Evolutionary conservation across 139 green algal genomes (phyloP), one percentile per base, ranked within the genome.

Genomic region (Chlamydomonas incerta): DNA sequence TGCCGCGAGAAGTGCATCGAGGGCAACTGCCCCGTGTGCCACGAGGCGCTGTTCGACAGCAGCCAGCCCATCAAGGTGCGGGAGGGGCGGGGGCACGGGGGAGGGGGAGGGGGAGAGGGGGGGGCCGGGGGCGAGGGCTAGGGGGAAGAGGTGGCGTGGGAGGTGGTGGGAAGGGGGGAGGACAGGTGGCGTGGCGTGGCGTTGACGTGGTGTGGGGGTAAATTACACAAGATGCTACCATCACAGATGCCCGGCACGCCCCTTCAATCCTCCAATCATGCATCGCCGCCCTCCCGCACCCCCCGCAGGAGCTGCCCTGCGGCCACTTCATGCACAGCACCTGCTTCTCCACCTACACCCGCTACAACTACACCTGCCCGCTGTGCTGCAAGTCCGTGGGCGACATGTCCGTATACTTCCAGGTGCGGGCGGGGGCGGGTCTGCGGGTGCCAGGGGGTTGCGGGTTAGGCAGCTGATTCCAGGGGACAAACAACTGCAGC

Each of bases 401-500:
- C 11, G 97, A 99, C 91, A 99, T 99, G 97, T 89, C 68, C n/a
- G 93, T 98, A 66, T 99, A 99, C 92, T 99, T 98, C 24, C 60
- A 66, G 60, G 60, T 66, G 60, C 2, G 23, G 80, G 80, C 68
- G 66, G 55, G 55, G 55, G 20, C 18, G 55, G 18, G 55, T 3
- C 20, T 6, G 55, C 18, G 55, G 17, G 55, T 24, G 3, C 2
- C 6, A 8, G 41, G 5, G 41, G 41, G 41, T 5, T 50, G n/a
- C n/a, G n/a, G n/a, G n/a, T n/a, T n/a, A n/a, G n/a, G n/a, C n/a
- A n/a, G n/a, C n/a, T n/a, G n/a, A n/a, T n/a, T n/a, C n/a, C n/a
- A n/a, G n/a, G n/a, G n/a, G n/a, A n/a, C n/a, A n/a, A n/a, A n/a
- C n/a, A n/a, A n/a, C n/a, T n/a, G n/a, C n/a, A n/a, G n/a, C n/a